Conservation (phyloP, 2,329 filamentous ascomycete species). For the Cercospora sp. region DNA sequence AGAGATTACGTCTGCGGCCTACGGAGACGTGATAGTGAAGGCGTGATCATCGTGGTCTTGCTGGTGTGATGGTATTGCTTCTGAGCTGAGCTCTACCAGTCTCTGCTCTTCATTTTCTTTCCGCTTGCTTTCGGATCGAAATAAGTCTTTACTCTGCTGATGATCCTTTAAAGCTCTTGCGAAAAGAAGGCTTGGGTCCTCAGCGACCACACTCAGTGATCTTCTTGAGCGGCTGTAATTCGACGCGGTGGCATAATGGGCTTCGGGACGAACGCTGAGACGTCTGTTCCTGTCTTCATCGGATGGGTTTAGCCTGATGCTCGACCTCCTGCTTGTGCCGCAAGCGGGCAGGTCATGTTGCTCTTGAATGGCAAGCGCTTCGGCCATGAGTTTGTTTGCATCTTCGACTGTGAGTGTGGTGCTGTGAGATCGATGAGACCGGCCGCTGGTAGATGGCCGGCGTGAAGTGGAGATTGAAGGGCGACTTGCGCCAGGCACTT, state of each 20-base stretch:
- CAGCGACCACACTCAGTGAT: slow-evolving; percentile 10
- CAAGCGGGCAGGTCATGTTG: slow-evolving; percentile 2
- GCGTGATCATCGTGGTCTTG: not conserved
- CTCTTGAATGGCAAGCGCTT: slow-evolving; percentile 11
- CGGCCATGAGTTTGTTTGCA: slow-evolving; percentile 8
- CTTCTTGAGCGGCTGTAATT: slow-evolving; percentile 14
- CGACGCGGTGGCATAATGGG: slow-evolving; percentile 4
- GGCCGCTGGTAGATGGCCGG: not conserved
- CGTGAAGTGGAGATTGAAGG: not conserved
- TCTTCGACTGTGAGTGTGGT: slow-evolving; percentile 4
- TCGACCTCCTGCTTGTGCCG: not conserved
- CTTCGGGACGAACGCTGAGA: not conserved
- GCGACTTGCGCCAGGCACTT: not conserved
- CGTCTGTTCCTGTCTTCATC: not conserved
- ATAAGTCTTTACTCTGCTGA: slow-evolving; percentile 16
- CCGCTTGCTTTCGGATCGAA: slow-evolving; percentile 16
- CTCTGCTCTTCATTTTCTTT: slow-evolving; percentile 6
- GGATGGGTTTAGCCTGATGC: not conserved
- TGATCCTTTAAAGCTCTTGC: slow-evolving; percentile 15
- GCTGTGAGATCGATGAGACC: slow-evolving; percentile 7
- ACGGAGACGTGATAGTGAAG: slow-evolving; percentile 8
- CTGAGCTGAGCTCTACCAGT: not conserved
- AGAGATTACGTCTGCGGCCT: slow-evolving; percentile 5
- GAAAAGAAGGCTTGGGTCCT: slow-evolving; percentile 17
- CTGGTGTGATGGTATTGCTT: not conserved